Base-by-base conservation (phyloP, 2,329 filamentous ascomycete genomes). In the Rhynchosporium graminicola region DNA sequence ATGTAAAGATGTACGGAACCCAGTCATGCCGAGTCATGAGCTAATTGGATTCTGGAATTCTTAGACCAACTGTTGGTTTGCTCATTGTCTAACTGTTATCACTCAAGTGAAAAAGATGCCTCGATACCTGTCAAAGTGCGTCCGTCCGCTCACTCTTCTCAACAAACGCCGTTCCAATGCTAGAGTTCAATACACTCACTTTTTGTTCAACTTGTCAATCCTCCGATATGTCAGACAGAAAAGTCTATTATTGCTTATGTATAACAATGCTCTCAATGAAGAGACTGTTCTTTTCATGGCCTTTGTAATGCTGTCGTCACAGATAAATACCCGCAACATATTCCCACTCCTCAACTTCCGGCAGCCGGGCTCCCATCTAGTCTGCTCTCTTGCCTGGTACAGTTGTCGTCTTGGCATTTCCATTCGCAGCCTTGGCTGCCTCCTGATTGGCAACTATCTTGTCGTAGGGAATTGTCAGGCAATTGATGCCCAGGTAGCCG, bases 401-500 rank as follows among this genome's bases (percentile, higher is more conserved):
- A 59, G 68, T 73, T 12, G 63, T 50, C 12, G 48, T 45, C 59
- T 69, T 67, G 28, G 63, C 63, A 38, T 50, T 56, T 20, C 70
- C 68, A 59, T 67, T 72, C 8, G 67, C 50, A 8, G 61, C 63
- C 29, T 67, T 71, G 12, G 64, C 57, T 51, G 73, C 71, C 56
- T 70, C 69, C 43, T 67, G 62, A 26, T 71, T 71, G 40, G 64
- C 69, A 31, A 64, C 62, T 36, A 67, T 57, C 57, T 87, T 87
- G 67, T 83, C 81, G 66, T 77, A 75, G 10, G 86, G 86, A 64
- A 99, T 97, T 0, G 93, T 98, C 68, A 99, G 79, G 72, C 94
- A 97, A 73, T 94, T 95, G 80, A 99, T 99, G 65, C 91, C 92
- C 29, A 99, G 80, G 77, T 90, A 98, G 60, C 88, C 83, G 78